Base-by-base conservation (phyloP, 805 yeast species). In the Barnettozyma pratensis region DNA sequence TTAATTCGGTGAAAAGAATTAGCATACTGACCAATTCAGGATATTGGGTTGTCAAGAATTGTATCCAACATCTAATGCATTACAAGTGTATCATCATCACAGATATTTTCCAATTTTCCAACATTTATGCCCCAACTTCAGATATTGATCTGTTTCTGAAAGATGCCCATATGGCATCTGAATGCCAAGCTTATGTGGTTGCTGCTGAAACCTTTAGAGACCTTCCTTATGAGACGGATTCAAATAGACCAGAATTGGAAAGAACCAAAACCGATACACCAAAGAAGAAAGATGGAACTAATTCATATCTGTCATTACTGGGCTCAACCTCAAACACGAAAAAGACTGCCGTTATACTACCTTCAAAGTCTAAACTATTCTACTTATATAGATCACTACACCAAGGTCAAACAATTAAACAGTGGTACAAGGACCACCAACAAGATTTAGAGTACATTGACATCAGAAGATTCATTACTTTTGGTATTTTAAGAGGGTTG, bases 51-150 rank as follows among this genome's bases (percentile, higher is more conserved):
- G 88, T 96, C 3, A 79, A 82, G 47, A 90, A 87, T 60, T 91
- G 97, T 63, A 82, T 95, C 36, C 95, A 87, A 65, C 97, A 94
- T 67, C 71, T 94, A 46, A 77, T 91, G 70, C 95, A 92, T 65
- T 94, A 92, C 68, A 83, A 84, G 55, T 87, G 97, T 57, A 81
- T 94, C 31, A 79, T 85, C 11, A 75, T 91, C 8, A 73, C 87
- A 11, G 98, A 92, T 62, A 80, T 94, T 12, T 92, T 94, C 64
- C 97, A 91, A 62, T 94, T 91, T 63, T 71, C 83, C 42, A 92
- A 89, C 66, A 80, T 83, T 27, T 94, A 94, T 68, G 94, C 97
- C 0, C 88, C 96, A 26, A 88, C 98, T 0, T 83, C 94, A 35
- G 76, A 79, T 40, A 78, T 94, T 27, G 80, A 86, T 0, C 65